Percentiles rank a stretch among this genome's conserved stretches.
Conservation (phyloP, 208 protist genomes). For the Trypanosoma cruzi region DNA sequence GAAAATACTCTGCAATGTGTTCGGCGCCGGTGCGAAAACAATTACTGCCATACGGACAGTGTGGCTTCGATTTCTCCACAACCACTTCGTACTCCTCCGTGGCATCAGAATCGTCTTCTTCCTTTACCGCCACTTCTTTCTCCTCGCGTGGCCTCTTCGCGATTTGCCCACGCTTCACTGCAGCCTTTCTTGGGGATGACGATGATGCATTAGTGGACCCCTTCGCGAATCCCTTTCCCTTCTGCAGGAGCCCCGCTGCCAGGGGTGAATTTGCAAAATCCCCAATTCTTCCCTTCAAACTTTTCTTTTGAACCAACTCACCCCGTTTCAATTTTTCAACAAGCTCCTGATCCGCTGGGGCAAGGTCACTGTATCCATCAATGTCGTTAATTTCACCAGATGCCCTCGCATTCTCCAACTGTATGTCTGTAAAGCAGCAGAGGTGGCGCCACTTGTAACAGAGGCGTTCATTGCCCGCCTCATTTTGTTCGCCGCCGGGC, state of each 20-base stretch:
- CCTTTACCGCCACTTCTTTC: constrained; percentile 20
- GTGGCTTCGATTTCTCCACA: constrained; percentile 35
- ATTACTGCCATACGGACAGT: constrained; percentile 62
- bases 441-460: constrained; percentile 84
- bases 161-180: constrained; percentile 13
- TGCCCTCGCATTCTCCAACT: constrained; percentile 62
- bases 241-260: constrained; percentile 27
- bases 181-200: constrained; percentile 9
- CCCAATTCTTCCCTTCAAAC: constrained; percentile 63
- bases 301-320: constrained; percentile 43
- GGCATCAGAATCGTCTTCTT: constrained; percentile 56
- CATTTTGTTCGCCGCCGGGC: background rate
- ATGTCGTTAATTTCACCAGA: constrained; percentile 64
- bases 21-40: constrained; percentile 72
- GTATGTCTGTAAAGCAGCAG: constrained; percentile 83
- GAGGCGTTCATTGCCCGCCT: constrained; percentile 41
- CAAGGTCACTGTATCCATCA: constrained; percentile 62
- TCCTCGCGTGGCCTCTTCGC: constrained; percentile 23
- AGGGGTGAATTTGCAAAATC: constrained; percentile 63
- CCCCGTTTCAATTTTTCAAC: constrained; percentile 67
- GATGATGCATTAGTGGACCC: constrained; percentile 2
- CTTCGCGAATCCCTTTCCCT: constrained; percentile 5
- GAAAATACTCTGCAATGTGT: constrained; percentile 67
- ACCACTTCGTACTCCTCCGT: constrained; percentile 73
- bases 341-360: constrained; percentile 50